A percentile compares a stretch with the other conserved stretches of the same genome.
These are phyloP conservation scores for Ceratocystiopsis sp. DNA, from an alignment of 2,329 filamentous ascomycete species.

Conservation along the genomic window DNA sequence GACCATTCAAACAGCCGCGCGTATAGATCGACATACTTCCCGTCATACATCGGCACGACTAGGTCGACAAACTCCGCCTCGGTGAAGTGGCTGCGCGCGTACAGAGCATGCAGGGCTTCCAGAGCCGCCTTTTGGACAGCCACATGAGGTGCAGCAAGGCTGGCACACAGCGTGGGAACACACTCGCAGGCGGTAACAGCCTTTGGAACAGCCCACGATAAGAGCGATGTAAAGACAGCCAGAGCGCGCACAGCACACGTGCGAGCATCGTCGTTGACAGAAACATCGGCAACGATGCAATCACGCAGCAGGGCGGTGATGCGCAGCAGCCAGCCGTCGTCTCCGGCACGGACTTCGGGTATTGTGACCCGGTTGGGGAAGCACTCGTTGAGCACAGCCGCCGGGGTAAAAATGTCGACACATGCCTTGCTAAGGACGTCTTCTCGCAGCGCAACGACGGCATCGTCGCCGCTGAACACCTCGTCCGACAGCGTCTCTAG, in stretches of 20 bases:
- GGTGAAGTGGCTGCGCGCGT: conserved; percentile 54
- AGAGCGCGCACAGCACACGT: conserved; percentile 61
- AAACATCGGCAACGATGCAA: conserved; percentile 50
- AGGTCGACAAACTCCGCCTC: conserved; percentile 65
- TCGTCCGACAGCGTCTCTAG: conserved; percentile 89
- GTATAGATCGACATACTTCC: conserved; percentile 53
- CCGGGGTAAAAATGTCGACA: conserved; percentile 84
- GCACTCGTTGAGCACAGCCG: conserved; percentile 53
- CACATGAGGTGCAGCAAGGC: conserved; percentile 52
- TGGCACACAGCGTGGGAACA: conserved; percentile 52
- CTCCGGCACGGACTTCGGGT: conserved; percentile 54
- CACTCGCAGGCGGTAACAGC: conserved; percentile 57
- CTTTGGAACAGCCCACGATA: conserved; percentile 77
- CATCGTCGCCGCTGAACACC: conserved; percentile 80
- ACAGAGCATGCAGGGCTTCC: conserved; percentile 71
- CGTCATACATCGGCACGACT: conserved; percentile 62
- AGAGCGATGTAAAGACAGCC: conserved; percentile 57
- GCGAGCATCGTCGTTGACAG: conserved; percentile 49
- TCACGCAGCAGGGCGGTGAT: conserved; percentile 57
- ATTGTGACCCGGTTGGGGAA: conserved; percentile 56
- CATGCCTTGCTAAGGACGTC: conserved; percentile 73
- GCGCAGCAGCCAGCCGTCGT: conserved; percentile 76
- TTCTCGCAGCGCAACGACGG: conserved; percentile 67
- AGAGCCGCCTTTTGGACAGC: conserved; percentile 65
- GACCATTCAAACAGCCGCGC: conserved; percentile 67